Base-by-base conservation (phyloP, 768 basidiomycete species). In the Leccinum fibrillosum region DNA sequence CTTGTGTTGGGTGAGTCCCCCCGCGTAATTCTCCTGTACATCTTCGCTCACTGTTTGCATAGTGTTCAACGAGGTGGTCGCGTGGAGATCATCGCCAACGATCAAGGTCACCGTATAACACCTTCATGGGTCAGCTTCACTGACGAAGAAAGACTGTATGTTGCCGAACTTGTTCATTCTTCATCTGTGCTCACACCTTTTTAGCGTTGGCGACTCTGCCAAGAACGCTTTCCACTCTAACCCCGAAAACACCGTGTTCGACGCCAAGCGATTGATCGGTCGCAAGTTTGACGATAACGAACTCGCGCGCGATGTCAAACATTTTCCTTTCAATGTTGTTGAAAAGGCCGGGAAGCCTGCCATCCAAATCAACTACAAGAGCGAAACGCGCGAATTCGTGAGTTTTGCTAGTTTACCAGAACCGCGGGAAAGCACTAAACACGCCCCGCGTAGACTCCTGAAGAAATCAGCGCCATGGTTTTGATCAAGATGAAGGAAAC, bases 401-500 rank as follows among this genome's bases (percentile, higher is more conserved):
- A 70, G 90, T 83, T 3, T 28, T 28, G 42, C n/a, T 11, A 5
- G 10, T 15, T 30, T 45, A 2, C 1, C 47, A 44, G 21, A 9
- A 11, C 15, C 3, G 8, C 3, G 7, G 11, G 1, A 8, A 6
- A 28, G 4, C 19, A 23, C 52, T 59, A 0, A 64, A 1, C 2
- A 21, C 23, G 2, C 0, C 3, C 1, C 11, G 50, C n/a, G 17
- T 48, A 94, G 92, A 87, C 92, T 1, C 90, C 94, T 7, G 94
- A 96, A 74, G 94, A 97, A 77, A 86, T 98, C 65, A 90, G 87
- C 45, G 94, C 96, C 57, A 98, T 98, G 96, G 83, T 98, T 67
- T 80, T 98, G 55, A 79, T 75, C 59, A 98, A 98, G 83, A 98
- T 98, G 96, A 98, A 97, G 83, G 96, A 98, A 80, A 98, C 94